These are phyloP conservation scores for Lactarius evosmus DNA, from an alignment of 768 basidiomycete species.

Conservation along the genomic window DNA sequence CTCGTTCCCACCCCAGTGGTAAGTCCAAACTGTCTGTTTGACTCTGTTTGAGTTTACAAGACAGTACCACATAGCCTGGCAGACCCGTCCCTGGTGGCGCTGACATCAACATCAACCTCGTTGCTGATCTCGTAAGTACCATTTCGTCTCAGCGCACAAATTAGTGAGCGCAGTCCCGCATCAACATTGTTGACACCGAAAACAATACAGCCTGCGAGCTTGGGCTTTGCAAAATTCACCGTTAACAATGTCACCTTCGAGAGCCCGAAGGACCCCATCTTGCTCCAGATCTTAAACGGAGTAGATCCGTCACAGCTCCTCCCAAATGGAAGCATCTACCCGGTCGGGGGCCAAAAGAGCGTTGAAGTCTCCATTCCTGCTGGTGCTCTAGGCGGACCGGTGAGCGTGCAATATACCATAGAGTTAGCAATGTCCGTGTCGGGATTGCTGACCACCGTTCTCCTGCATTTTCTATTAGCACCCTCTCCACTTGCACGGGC, in stretches of 20 bases:
- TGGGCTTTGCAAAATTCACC: no score
- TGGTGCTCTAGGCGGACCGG: constrained; percentile 16
- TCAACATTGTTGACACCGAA: no score
- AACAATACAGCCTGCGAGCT: no score
- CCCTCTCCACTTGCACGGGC: constrained; percentile 20
- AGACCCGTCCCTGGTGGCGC: constrained; percentile 7
- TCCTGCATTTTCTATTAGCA: no score
- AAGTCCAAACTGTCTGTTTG: not conserved
- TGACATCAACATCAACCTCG: constrained; percentile 12
- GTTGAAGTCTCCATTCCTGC: constrained; percentile 13
- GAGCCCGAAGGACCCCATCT: not conserved
- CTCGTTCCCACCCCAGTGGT: constrained; percentile 18
- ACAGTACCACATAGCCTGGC: constrained; percentile 10
- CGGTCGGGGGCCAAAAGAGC: not conserved
- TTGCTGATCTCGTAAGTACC: constrained; percentile 11
- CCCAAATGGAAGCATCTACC: constrained; percentile 2
- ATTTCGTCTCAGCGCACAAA: no score
- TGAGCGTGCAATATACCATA: not conserved
- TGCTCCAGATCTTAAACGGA: constrained; percentile 20
- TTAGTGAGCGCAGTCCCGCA: no score
- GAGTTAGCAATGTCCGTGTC: no score
- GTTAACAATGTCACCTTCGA: constrained; percentile 5
- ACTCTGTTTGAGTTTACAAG: not conserved
- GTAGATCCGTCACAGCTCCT: constrained; percentile 6
- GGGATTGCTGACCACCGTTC: no score